Base-by-base conservation (phyloP, 441 rosid species). In the Erysimum cheiri region DNA sequence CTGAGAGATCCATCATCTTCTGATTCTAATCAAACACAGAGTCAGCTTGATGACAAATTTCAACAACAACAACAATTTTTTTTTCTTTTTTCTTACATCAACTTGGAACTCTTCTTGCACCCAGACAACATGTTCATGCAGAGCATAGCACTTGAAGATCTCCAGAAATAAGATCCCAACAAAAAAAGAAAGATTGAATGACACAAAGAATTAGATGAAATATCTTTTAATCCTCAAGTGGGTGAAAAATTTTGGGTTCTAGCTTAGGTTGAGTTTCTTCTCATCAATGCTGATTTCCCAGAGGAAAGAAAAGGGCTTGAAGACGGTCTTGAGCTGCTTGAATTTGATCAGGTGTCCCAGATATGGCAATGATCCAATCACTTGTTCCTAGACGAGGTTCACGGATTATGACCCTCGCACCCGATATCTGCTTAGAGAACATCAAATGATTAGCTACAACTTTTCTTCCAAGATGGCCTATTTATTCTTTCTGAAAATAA, bases 321-420 rank as follows among this genome's bases (percentile, higher is more conserved):
- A 90, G 93, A 66, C 88, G 84, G 79, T 85, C 81, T 76, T 81
- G 87, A 36, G 89, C 93, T 28, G 82, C 91, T 63, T 85, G 92
- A 67, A 87, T 84, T 86, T 90, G 82, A 78, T 87, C 87, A 8
- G 90, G 89, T 24, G 91, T 82, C 72, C 96, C 98, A 55, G 96
- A 85, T 72, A 90, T 85, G 72, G 84, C 85, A 48, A 92, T 54
- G 71, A 86, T 50, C 55, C 55, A 3, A 2, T 49, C 14, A 4
- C 52, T 49, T 49, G 8, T 80, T 80, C 88, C 96, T 56, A 64
- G 46, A 70, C 54, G 78, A 77, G 86, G 84, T 72, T 88, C 89
- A 40, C 80, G 90, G 75, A 88, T 82, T 19, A 65, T 74, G 67
- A 90, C 89, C 80, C 80, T 85, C 62, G 98, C 98, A 53, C 96